These are phyloP conservation scores for Pythium vanterpoolii DNA, from an alignment of 352 stramenopile species.

Conservation along the genomic window DNA sequence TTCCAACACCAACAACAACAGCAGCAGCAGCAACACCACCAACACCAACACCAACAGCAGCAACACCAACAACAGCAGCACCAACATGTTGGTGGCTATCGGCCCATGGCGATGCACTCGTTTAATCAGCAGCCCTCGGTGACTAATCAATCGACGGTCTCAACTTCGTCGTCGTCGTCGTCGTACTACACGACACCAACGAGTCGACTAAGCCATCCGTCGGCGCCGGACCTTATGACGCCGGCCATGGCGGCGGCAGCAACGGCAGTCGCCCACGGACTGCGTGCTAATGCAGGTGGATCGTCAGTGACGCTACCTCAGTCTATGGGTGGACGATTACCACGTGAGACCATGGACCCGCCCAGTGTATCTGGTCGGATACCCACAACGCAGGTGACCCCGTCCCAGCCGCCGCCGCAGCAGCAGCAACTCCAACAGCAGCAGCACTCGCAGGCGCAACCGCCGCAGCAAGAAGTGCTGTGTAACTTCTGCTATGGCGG, in stretches of 20 bases:
- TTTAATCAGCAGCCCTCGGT: slow-evolving; percentile 3
- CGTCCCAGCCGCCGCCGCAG: slow-evolving; percentile 1
- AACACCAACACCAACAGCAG: slow-evolving; percentile 19
- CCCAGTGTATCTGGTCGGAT: slow-evolving; percentile 3
- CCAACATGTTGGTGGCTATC: slow-evolving; percentile 14
- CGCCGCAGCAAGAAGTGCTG: slow-evolving; percentile 20
- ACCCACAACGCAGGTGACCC: slow-evolving; percentile 7
- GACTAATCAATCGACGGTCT: not conserved
- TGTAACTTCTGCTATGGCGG: slow-evolving; percentile 26
- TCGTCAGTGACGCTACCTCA: not conserved
- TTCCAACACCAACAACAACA: slow-evolving; percentile 21
- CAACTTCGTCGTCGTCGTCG: slow-evolving; percentile 5
- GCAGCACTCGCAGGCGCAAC: slow-evolving; percentile 17
- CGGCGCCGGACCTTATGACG: slow-evolving; percentile 17
- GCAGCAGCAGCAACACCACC: slow-evolving; percentile 15
- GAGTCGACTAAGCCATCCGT: slow-evolving; percentile 2
- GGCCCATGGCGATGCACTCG: slow-evolving; percentile 17
- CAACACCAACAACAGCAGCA: slow-evolving; percentile 21
- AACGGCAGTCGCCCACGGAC: slow-evolving; percentile 4
- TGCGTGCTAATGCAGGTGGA: not conserved
- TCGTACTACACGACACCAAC: slow-evolving; percentile 13
- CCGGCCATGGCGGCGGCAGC: slow-evolving; percentile 7
- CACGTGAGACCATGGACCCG: not conserved
- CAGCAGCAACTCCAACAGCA: not conserved
- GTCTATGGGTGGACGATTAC: slow-evolving; percentile 5